Evolutionary conservation across 768 basidiomycete genomes (phyloP).

Genomic region (Lentinula sp.): DNA sequence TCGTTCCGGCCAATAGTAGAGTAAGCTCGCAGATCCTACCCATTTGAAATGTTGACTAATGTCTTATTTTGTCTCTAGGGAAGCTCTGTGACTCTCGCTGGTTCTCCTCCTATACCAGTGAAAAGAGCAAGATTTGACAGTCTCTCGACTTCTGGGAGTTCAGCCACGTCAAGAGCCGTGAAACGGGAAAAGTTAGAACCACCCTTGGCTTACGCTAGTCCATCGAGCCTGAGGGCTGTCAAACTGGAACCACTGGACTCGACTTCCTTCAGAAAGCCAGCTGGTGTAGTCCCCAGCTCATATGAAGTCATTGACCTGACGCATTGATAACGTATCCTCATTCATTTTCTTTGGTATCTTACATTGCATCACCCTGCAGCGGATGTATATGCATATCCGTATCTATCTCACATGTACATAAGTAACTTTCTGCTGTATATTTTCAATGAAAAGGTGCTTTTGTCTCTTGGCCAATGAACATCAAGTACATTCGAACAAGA

Average conservation of each 20-base stretch:
- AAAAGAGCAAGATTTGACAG: background rate
- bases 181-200: background rate
- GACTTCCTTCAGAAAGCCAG: background rate
- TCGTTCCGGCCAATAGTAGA: background rate
- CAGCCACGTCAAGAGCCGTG: background rate
- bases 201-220: background rate
- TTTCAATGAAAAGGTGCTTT: too few relatives aligned
- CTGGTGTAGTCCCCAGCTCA: background rate
- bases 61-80: background rate
- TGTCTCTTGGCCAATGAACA: background rate
- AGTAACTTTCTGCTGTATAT: too few relatives aligned
- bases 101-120: background rate
- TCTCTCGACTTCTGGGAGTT: background rate
- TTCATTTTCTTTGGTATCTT: too few relatives aligned
- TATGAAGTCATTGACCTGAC: background rate
- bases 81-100: background rate
- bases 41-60: background rate
- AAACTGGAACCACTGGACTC: background rate
- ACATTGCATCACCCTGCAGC: background rate
- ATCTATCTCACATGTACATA: background rate
- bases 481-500: background rate
- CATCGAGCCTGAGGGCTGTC: background rate
- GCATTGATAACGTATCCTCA: background rate
- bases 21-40: background rate
- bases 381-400: background rate